Percentiles rank a stretch among this genome's conserved stretches.
Conservation (phyloP, 164 flowering plant species). For the Cinnamomum chago region DNA sequence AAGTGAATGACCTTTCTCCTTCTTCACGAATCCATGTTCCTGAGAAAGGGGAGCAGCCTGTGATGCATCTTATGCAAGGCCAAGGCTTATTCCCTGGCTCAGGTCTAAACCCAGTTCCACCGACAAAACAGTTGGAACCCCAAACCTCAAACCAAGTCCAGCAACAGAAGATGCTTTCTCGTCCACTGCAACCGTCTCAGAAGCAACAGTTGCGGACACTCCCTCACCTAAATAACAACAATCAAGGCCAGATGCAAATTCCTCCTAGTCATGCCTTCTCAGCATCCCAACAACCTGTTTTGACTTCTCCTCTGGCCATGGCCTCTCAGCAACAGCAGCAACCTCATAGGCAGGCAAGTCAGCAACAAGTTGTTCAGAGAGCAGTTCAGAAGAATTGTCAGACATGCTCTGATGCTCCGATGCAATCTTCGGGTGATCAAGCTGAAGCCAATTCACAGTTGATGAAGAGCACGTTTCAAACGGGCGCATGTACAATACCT, state of each 20-base stretch:
- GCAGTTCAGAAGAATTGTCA: constrained; percentile 42
- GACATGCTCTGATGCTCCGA: constrained; percentile 33
- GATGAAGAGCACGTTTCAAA: constrained; percentile 25
- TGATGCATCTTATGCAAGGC: constrained; percentile 44
- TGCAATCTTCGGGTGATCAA: constrained; percentile 30
- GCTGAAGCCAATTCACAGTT: constrained; percentile 34
- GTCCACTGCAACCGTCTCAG: constrained; percentile 28
- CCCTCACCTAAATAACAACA: constrained; percentile 40
- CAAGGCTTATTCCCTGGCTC: constrained; percentile 52
- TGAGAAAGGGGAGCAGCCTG: constrained; percentile 58
- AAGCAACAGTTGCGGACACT: constrained; percentile 44
- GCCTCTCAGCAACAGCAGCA: constrained; percentile 12
- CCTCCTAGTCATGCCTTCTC: constrained; percentile 24
- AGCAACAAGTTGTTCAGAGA: constrained; percentile 39
- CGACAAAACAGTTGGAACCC: constrained; percentile 37
- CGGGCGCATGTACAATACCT: constrained; percentile 19
- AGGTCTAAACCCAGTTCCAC: constrained; percentile 35
- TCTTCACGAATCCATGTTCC: constrained; percentile 41
- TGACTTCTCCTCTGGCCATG: constrained; percentile 22
- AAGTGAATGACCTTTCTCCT: constrained; percentile 46
- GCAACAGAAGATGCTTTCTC: constrained; percentile 48
- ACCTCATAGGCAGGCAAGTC: constrained; percentile 39
- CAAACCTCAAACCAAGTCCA: constrained; percentile 41
- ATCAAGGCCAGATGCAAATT: constrained; percentile 39
- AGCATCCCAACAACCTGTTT: constrained; percentile 35